A percentile compares a stretch with the other conserved stretches of the same genome.
These are phyloP conservation scores for Camellia japonica DNA, from an alignment of 148 eudicot genomes.

Conservation along the genomic window DNA sequence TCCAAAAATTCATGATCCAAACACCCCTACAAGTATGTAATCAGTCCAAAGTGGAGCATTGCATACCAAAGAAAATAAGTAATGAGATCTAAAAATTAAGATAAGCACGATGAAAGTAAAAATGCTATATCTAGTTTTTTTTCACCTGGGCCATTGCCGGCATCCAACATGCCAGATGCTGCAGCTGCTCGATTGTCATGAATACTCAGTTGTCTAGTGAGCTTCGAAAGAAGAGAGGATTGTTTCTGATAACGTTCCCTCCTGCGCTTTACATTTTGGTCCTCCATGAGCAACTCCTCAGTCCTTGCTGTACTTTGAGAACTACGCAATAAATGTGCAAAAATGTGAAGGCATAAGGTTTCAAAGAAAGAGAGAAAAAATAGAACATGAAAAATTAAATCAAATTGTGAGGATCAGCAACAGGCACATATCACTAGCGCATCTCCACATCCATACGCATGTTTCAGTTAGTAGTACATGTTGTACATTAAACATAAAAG, in stretches of 20 bases:
- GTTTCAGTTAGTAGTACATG: background rate
- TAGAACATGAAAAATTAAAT: background rate
- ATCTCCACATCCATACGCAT: background rate
- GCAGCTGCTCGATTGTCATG: constrained; percentile 93
- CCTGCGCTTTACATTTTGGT: constrained; percentile 75
- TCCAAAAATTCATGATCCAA: background rate
- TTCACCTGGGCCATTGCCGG: constrained; percentile 47
- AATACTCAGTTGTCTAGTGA: constrained; percentile 80
- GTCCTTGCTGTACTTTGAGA: constrained; percentile 75
- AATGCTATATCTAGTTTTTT: constrained; percentile 1
- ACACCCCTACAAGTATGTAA: background rate
- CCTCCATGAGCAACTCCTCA: constrained; percentile 95
- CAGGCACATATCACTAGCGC: background rate
- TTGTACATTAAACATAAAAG: background rate
- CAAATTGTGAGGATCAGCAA: background rate
- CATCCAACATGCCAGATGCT: constrained; percentile 57
- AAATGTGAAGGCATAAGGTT: background rate
- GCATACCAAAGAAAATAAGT: background rate
- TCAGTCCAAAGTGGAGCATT: background rate
- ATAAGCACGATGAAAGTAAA: background rate
- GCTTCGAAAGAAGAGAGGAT: constrained; percentile 80
- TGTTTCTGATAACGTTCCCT: constrained; percentile 88
- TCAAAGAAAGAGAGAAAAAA: background rate
- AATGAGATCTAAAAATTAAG: background rate
- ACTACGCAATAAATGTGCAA: constrained; percentile 27